A percentile compares a stretch with the other conserved stretches of the same genome.
Evolutionary conservation across 225 moss, liverwort and hornwort species (phyloP).

Genomic region (Marchantia polymorpha): DNA sequence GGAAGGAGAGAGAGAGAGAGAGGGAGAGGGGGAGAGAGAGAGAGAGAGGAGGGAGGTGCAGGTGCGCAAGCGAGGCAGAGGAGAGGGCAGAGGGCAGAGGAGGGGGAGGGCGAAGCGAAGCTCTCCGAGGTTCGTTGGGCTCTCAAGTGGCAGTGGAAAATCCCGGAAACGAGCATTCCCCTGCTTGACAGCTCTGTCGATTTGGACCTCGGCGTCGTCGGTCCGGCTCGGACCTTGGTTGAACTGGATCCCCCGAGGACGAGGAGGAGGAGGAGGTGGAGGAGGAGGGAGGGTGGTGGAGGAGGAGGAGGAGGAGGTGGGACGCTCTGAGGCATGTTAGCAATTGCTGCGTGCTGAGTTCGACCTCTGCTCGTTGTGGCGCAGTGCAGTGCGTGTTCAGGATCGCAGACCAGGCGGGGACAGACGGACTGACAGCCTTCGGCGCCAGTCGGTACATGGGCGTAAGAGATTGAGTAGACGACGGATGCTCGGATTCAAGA

Average conservation of each 20-base stretch:
- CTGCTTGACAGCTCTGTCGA: background rate
- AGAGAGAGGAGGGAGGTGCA: too few relatives aligned
- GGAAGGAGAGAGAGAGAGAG: background rate
- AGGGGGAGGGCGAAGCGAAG: background rate
- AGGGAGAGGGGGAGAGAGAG: background rate
- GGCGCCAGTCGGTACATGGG: background rate
- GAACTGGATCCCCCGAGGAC: background rate
- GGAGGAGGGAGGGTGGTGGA: background rate
- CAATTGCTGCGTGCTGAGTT: background rate
- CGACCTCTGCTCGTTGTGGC: background rate
- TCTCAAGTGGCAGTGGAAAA: background rate
- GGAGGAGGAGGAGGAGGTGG: background rate
- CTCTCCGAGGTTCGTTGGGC: background rate
- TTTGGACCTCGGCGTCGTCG: background rate
- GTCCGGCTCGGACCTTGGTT: slow-evolving; percentile 8
- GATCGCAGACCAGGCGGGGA: background rate
- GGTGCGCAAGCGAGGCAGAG: too few relatives aligned
- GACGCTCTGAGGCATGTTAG: background rate
- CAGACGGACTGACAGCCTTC: background rate
- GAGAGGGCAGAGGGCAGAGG: too few relatives aligned
- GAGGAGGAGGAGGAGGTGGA: background rate
- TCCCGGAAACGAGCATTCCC: background rate
- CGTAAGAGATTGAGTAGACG: background rate
- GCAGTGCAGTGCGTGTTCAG: background rate
- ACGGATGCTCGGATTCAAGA: background rate